These are phyloP conservation scores for Backusella parvicylindrica DNA, from an alignment of 192 early-diverging fungal species.

Conservation along the genomic window DNA sequence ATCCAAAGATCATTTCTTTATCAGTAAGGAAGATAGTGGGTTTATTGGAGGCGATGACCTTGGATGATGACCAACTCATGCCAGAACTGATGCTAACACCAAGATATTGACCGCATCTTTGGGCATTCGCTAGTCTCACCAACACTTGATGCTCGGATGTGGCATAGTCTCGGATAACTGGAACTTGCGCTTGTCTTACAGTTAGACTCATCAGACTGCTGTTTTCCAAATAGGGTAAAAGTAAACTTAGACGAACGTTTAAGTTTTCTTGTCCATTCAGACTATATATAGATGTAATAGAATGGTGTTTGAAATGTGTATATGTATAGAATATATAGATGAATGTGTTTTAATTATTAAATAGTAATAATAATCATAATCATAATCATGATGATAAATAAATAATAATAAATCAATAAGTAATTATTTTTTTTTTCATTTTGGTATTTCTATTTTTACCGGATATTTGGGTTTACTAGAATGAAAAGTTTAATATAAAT, in stretches of 20 bases:
- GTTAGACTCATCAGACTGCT: background rate
- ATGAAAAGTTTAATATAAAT: background rate
- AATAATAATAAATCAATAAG: background rate
- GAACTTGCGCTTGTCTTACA: background rate
- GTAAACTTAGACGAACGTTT: background rate
- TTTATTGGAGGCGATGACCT: background rate
- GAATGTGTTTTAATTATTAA: background rate
- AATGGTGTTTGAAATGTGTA: background rate
- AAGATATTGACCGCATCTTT: background rate
- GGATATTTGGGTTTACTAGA: background rate
- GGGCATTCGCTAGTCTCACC: background rate
- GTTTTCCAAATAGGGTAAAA: background rate
- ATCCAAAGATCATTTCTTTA: conserved; percentile 24
- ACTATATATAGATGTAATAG: background rate
- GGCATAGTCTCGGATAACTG: background rate
- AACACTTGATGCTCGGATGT: background rate
- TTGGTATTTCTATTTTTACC: background rate
- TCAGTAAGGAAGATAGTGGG: background rate
- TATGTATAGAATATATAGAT: background rate
- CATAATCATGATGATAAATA: background rate
- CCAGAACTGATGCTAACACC: background rate
- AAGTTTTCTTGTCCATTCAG: background rate
- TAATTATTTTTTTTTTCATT: background rate
- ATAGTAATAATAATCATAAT: background rate
- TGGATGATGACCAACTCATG: too few species aligned